Conservation (phyloP, 371 early-diverging fungal species). For the Apophysomyces ossiformis region DNA sequence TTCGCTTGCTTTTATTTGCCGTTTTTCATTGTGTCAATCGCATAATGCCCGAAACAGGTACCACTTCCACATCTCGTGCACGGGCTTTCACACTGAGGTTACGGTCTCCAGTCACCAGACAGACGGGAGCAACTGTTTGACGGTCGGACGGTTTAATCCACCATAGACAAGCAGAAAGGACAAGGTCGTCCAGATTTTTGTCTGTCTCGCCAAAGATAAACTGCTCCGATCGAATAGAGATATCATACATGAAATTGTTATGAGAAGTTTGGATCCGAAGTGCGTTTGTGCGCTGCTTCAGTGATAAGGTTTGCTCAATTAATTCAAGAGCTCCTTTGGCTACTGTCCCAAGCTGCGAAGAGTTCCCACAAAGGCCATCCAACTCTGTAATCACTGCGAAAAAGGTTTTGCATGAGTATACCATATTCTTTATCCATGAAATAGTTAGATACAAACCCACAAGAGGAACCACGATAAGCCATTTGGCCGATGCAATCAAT, state of each 20-base stretch:
- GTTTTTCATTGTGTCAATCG: constrained; percentile 29
- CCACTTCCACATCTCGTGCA: constrained; percentile 64
- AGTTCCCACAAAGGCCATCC: constrained; percentile 63
- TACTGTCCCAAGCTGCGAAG: constrained; percentile 58
- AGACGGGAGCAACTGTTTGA: constrained; percentile 38
- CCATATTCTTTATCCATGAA: not conserved
- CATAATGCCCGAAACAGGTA: constrained; percentile 49
- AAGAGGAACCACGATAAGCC: constrained; percentile 65
- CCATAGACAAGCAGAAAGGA: constrained; percentile 66
- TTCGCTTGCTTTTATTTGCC: not conserved
- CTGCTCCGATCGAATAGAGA: constrained; percentile 67
- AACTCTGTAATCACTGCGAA: constrained; percentile 63
- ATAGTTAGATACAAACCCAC: constrained; percentile 43
- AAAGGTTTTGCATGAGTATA: not conserved
- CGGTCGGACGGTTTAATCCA: constrained; percentile 37
- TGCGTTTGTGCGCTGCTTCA: constrained; percentile 29
- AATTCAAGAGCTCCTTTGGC: constrained; percentile 57
- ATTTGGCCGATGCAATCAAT: constrained; percentile 56
- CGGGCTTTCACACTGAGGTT: constrained; percentile 72
- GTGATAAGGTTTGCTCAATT: constrained; percentile 52
- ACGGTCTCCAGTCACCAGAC: constrained; percentile 68
- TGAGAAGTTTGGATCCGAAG: constrained; percentile 69
- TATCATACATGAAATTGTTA: constrained; percentile 65
- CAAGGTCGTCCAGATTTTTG: constrained; percentile 69
- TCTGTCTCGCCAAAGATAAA: constrained; percentile 68